phyloP scores from a whole-genome alignment of 108 stramenopile genomes.

The Nannochloropsis granulata region DNA sequence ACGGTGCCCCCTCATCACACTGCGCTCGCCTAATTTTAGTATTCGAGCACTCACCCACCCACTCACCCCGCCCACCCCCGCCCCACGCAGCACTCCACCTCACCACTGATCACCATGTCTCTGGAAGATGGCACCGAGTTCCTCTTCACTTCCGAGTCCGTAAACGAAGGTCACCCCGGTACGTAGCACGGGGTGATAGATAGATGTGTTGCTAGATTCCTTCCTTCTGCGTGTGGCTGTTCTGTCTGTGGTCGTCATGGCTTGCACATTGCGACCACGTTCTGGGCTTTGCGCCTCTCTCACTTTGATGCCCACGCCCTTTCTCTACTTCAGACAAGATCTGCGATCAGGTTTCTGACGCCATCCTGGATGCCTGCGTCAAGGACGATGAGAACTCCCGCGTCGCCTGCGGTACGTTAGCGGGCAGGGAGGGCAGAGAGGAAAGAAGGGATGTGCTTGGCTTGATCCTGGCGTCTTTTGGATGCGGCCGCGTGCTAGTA shows the following conservation, averaged over 20 bases:
- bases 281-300: too few relatives aligned
- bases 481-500: background rate
- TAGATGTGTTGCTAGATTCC: background rate
- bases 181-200: conserved; percentile 6
- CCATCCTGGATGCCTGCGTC: conserved; percentile 86
- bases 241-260: background rate
- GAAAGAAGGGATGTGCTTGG: background rate
- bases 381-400: conserved; percentile 72
- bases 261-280: background rate
- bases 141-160: conserved; percentile 84
- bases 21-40: too few relatives aligned
- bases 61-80: too few relatives aligned
- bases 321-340: conserved; percentile 67
- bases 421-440: background rate
- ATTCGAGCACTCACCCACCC: too few relatives aligned
- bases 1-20: too few relatives aligned
- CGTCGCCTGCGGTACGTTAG: conserved; percentile 55
- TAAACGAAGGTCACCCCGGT: conserved; percentile 88
- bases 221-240: background rate
- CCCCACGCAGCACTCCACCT: too few relatives aligned
- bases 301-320: too few relatives aligned
- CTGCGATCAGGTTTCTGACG: conserved; percentile 89
- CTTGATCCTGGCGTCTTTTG: background rate
- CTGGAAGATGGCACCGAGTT: conserved; percentile 29
- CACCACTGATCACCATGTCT: background rate